Evolutionary conservation across 768 basidiomycete genomes (phyloP).

Genomic region (Podaxis carcinomalis): DNA sequence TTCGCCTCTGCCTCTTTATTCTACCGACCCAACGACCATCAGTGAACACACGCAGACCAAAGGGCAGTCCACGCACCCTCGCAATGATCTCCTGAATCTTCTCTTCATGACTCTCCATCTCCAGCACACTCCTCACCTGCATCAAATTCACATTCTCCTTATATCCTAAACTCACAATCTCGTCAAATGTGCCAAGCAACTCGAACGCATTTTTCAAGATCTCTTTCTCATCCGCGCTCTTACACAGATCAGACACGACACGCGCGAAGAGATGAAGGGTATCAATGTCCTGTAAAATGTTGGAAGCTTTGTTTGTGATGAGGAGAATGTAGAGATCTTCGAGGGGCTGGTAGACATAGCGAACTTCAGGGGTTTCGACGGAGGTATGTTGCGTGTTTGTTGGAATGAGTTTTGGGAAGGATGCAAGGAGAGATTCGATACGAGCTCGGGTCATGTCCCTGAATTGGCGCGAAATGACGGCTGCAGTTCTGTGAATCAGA

Average conservation of each 20-base stretch:
- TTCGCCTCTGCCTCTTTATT: slow-evolving; percentile 99
- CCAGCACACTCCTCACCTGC: slow-evolving; percentile 74
- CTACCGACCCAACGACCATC: slow-evolving; percentile 30
- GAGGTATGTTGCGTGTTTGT: slow-evolving; percentile 93
- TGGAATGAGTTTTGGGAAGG: slow-evolving; percentile 96
- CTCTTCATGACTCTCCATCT: slow-evolving; percentile 91
- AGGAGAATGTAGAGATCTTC: slow-evolving; percentile 96
- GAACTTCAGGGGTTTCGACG: slow-evolving; percentile 92
- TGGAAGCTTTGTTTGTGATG: slow-evolving; percentile 98
- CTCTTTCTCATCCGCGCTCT: slow-evolving; percentile 83
- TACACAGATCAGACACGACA: slow-evolving; percentile 88
- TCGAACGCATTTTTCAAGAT: slow-evolving; percentile 91
- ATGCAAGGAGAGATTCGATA: slow-evolving; percentile 93
- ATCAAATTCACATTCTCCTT: slow-evolving; percentile 74
- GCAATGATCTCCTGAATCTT: slow-evolving; percentile 99
- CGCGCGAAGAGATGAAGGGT: slow-evolving; percentile 93
- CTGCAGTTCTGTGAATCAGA: slow-evolving; percentile 34
- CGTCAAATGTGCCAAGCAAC: slow-evolving; percentile 92
- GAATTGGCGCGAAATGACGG: slow-evolving; percentile 95
- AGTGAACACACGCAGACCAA: not conserved
- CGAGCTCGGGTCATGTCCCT: slow-evolving; percentile 87
- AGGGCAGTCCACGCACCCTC: slow-evolving; percentile 48
- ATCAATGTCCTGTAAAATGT: slow-evolving; percentile 97
- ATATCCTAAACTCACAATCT: slow-evolving; percentile 89
- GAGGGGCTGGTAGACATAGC: slow-evolving; percentile 94